Base-by-base conservation (phyloP, 2,329 filamentous ascomycete species). In the Ceratocystis ficicola region DNA sequence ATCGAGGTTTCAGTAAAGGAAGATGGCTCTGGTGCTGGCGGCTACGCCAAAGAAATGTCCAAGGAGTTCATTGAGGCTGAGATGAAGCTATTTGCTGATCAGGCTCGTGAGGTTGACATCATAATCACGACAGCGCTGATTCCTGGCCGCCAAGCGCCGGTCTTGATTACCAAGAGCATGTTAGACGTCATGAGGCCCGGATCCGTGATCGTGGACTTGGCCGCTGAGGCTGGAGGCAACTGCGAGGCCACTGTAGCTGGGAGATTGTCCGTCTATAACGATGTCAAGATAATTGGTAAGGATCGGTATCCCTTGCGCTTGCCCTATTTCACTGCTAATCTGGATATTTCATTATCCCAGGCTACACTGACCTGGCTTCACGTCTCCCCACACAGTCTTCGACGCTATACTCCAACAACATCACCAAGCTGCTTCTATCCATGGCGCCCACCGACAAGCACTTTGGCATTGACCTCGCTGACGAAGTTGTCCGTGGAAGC, bases 71-170 rank as follows among this genome's bases (percentile, higher is more conserved):
- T 94, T 73, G 89, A 90, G 68, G 90, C 90, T 5, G 90, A 96
- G 74, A 95, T 95, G 90, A 92, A 89, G 74, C 80, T 96, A 0
- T 96, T 96, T 76, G 85, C 89, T 73, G 88, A 94, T 70, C 91
- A 95, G 74, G 89, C 88, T 68, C 83, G 84, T 67, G 91, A 96
- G 48, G 90, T 95, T 63, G 90, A 96, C 74, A 95, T 96, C 69
- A 88, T 96, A 68, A 88, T 96, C 73, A 95, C 90, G 1, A 96
- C 91, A 1, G 91, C 91, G n/a, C 76, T 95, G 71, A 95, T 96
- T 68, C 91, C 91, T 0, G 91, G 90, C 66, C 87, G 82, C 70
- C 87, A 87, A 32, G 90, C 90, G 0, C 91, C 91, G 0, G 93
- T 87, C 71, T 79, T 96, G 36, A 92, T 96, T 71, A 92, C 87